Evolutionary conservation across 2,329 filamentous ascomycete species (phyloP), one percentile per base, ranked within the genome.

Genomic region (Colletotrichum sp.): DNA sequence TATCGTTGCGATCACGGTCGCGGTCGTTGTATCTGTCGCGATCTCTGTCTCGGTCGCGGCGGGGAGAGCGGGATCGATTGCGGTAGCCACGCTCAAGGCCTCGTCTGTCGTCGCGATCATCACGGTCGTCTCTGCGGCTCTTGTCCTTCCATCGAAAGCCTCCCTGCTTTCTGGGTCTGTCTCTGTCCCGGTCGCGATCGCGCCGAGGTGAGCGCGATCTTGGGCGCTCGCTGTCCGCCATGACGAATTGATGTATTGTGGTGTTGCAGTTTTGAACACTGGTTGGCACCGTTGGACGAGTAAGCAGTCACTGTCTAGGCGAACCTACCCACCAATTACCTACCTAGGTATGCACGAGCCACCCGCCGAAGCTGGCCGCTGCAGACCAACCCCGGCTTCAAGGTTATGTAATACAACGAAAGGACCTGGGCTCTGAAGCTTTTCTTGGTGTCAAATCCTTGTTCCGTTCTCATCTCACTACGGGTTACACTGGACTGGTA

Each of bases 61-160:
- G 84, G 5, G 82, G 83, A 16, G 85, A 87, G 57, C 86, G 83
- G 28, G 86, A 86, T 24, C 86, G 85, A 72, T 87, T 87, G 63
- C 87, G 82, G 75, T 92, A 92, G 69, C 90, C 90, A 77, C 90
- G 86, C 73, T 91, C 89, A 77, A 90, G 85, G 18, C 79, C 78
- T 74, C 87, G 79, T 59, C 76, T 69, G 21, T 82, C 79, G 62
- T 82, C 81, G 59, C 84, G 82, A 21, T 88, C 86, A 49, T 85
- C 83, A 8, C 82, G 81, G 15, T 85, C 83, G 77, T 88, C 86
- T 68, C 89, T 86, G 68, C 87, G 85, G 52, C 89, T 86, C 79
- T 87, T 89, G 69, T 91, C 90, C 79, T 93, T 93, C 87, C 89
- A 92, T 78, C 88, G 88, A 79, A 93, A 91, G 6, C 89, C 88